Percentiles rank a stretch among this genome's conserved stretches.
Evolutionary conservation across 2,329 filamentous ascomycete genomes (phyloP).

Genomic region (Clarireedia sp.): DNA sequence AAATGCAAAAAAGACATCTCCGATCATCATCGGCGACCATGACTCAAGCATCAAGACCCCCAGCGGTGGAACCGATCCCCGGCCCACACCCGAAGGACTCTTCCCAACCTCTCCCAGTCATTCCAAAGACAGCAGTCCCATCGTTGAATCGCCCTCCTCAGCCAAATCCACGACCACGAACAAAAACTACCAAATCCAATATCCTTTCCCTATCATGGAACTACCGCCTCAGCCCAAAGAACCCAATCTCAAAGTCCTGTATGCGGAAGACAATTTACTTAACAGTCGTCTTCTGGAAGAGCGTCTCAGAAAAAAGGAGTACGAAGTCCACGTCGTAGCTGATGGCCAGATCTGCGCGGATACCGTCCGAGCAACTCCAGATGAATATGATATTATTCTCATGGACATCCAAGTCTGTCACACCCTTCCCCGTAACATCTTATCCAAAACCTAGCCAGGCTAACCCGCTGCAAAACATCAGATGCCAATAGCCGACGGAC

Average conservation of each 20-base stretch:
- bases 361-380: slow-evolving; percentile 55
- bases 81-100: background rate
- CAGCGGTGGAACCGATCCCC: background rate
- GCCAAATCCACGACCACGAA: slow-evolving; percentile 2
- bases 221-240: slow-evolving; percentile 10
- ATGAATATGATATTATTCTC: slow-evolving; percentile 66
- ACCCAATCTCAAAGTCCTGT: slow-evolving; percentile 47
- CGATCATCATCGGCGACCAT: too few relatives aligned
- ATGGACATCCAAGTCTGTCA: slow-evolving; percentile 84
- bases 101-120: background rate
- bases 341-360: slow-evolving; percentile 80
- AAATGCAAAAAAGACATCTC: background rate
- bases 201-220: slow-evolving; percentile 9
- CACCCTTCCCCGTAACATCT: background rate
- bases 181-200: slow-evolving; percentile 14
- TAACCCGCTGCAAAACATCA: slow-evolving; percentile 30
- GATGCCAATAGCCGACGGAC: slow-evolving; percentile 90
- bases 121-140: background rate
- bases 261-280: slow-evolving; percentile 83
- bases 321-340: slow-evolving; percentile 61
- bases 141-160: background rate
- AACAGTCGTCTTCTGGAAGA: slow-evolving; percentile 79
- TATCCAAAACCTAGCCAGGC: background rate
- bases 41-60: background rate
- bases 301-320: slow-evolving; percentile 67